Conservation (phyloP, 768 basidiomycete species). For the Suillus luteus region DNA sequence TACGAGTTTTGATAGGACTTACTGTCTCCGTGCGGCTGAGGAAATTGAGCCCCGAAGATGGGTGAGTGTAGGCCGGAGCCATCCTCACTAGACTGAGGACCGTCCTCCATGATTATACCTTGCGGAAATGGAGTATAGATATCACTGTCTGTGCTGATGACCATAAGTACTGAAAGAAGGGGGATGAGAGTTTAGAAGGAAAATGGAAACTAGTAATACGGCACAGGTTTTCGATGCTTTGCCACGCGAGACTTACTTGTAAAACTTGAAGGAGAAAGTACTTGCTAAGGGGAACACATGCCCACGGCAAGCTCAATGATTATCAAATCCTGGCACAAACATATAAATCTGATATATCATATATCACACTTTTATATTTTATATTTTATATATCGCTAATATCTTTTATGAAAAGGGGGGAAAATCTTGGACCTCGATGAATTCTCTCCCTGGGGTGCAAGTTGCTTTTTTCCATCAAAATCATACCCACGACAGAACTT, state of each 20-base stretch:
- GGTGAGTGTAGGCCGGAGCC: constrained; percentile 77
- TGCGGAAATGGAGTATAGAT: constrained; percentile 59
- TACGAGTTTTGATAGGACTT: constrained; percentile 51
- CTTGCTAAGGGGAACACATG: constrained; percentile 40
- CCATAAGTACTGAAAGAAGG: constrained; percentile 46
- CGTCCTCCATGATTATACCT: constrained; percentile 57
- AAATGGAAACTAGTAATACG: constrained; percentile 26
- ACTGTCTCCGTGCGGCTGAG: constrained; percentile 51
- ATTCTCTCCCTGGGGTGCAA: constrained; percentile 10
- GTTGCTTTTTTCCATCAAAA: constrained; percentile 4
- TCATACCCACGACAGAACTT: constrained; percentile 17
- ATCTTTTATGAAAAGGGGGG: not conserved
- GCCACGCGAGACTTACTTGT: constrained; percentile 45
- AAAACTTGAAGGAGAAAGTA: constrained; percentile 20
- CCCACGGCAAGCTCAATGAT: constrained; percentile 37
- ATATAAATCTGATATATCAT: not conserved
- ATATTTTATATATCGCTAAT: not conserved
- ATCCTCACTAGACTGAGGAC: constrained; percentile 73
- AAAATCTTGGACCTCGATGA: constrained; percentile 6
- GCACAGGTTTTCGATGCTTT: constrained; percentile 35
- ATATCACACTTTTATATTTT: not conserved
- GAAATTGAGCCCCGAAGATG: constrained; percentile 53
- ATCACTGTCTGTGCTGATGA: constrained; percentile 55
- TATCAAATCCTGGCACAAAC: not conserved
- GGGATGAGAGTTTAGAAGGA: constrained; percentile 22